A percentile compares a stretch with the other conserved stretches of the same genome.
phyloP scores from a whole-genome alignment of 768 basidiomycete genomes.

The Psilocybe azurescens region DNA sequence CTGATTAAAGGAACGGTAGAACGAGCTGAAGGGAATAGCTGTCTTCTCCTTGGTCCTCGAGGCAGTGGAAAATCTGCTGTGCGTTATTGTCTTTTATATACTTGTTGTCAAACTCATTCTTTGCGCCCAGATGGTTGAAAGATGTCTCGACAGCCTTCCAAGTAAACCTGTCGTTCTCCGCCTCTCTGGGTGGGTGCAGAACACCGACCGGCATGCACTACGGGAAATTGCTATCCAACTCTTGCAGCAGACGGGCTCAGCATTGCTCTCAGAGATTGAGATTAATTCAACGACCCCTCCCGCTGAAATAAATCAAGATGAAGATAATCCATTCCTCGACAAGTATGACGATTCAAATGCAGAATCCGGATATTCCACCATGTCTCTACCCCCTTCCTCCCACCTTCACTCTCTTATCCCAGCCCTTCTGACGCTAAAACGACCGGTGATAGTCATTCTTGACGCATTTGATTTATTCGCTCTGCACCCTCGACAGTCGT shows the following conservation, averaged over 20 bases:
- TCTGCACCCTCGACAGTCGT: slow-evolving; percentile 86
- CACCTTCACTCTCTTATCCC: slow-evolving; percentile 79
- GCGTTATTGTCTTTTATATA: slow-evolving; percentile 25
- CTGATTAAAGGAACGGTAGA: slow-evolving; percentile 75
- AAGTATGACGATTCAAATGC: slow-evolving; percentile 15
- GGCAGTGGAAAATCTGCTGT: slow-evolving; percentile 89
- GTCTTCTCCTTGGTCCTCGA: slow-evolving; percentile 82
- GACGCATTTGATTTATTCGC: slow-evolving; percentile 96
- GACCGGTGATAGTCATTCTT: slow-evolving; percentile 82
- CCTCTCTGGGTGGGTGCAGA: slow-evolving; percentile 85
- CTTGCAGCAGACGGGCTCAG: slow-evolving; percentile 72
- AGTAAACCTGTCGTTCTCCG: slow-evolving; percentile 73
- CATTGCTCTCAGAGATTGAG: slow-evolving; percentile 49
- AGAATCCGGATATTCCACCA: slow-evolving; percentile 19
- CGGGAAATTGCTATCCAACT: slow-evolving; percentile 91
- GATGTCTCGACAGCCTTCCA: slow-evolving; percentile 52
- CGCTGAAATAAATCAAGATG: slow-evolving; percentile 34
- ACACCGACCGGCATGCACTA: slow-evolving; percentile 88
- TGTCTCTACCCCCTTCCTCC: slow-evolving; percentile 64
- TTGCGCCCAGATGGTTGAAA: slow-evolving; percentile 58
- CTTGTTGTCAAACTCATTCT: not conserved
- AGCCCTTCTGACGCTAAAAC: slow-evolving; percentile 75
- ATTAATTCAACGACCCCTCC: slow-evolving; percentile 34
- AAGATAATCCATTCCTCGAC: slow-evolving; percentile 58
- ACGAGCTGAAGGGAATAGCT: slow-evolving; percentile 93